Evolutionary conservation across 768 basidiomycete species (phyloP), one percentile per base, ranked within the genome.

Genomic region (Sporobolomyces roseus): DNA sequence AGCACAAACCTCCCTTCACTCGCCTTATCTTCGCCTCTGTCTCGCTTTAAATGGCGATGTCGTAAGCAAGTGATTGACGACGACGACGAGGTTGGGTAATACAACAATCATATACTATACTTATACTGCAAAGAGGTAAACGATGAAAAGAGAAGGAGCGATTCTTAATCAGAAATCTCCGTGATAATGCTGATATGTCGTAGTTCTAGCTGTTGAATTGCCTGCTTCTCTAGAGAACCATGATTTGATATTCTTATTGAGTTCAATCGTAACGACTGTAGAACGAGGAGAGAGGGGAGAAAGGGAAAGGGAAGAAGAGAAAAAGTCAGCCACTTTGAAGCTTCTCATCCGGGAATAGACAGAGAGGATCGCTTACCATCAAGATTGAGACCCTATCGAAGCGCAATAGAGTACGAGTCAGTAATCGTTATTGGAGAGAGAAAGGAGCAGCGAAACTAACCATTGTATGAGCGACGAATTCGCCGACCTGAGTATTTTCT

Each of bases 401-500:
- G 16, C 14, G 46, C 14, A 50, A 36, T 10, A 50, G 35, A 50
- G 12, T 3, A 6, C 16, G 48, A 49, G 43, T 5, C 30, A 60
- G 12, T 46, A 8, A 33, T 27, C 10, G 30, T 14, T 25, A 21
- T 33, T 38, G 30, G 13, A 43, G 58, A 32, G 27, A 45, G 30
- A 48, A 25, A 56, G n/a, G 35, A n/a, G 36, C 9, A 29, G 3
- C 23, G 35, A 36, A 41, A 27, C 72, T 60, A 3, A 41, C 55
- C 65, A 77, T 73, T 21, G 62, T 65, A 23, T 66, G 23, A 14
- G 69, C 75, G 41, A 77, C 71, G 61, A 74, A 72, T 48, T 41
- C 30, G 16, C 75, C 75, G 25, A 77, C 70, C 30, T 75, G 74
- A 4, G 62, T 74, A 48, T 77, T 77, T 41, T 77, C 76, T 33